A percentile compares a stretch with the other conserved stretches of the same genome.
phyloP scores from a whole-genome alignment of 2,329 filamentous ascomycete genomes.

The Teratosphaeria destructans region DNA sequence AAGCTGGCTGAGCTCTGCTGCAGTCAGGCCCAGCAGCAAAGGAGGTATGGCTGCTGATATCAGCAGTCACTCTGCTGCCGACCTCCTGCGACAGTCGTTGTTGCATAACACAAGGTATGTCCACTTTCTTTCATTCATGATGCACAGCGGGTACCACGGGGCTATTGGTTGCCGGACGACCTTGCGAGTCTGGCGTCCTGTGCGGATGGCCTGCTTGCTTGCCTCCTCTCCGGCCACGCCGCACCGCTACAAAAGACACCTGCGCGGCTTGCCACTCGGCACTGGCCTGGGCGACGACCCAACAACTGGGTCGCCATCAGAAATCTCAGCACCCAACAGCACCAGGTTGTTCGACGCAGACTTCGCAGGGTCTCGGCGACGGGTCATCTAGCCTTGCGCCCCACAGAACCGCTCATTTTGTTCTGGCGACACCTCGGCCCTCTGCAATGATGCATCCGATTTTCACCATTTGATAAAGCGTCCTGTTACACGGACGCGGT shows the following conservation, averaged over 20 bases:
- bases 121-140: not conserved
- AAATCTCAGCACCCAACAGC: not conserved
- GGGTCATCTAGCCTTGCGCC: not conserved
- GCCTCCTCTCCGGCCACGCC: not conserved
- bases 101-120: constrained; percentile 27
- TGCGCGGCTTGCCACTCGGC: not conserved
- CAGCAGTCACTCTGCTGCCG: constrained; percentile 43
- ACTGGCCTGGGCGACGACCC: not conserved
- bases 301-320: not conserved
- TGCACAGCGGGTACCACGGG: constrained; percentile 33
- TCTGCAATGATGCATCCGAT: not conserved
- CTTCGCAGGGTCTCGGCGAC: not conserved
- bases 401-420: not conserved
- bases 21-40: constrained; percentile 9
- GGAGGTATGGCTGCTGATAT: constrained; percentile 30
- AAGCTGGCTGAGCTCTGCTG: constrained; percentile 7
- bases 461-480: not conserved
- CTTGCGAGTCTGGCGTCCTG: not conserved
- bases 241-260: not conserved
- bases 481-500: not conserved
- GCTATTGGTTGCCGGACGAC: constrained; percentile 5
- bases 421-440: not conserved
- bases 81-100: constrained; percentile 49
- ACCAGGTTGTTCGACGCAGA: not conserved
- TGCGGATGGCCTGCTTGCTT: not conserved